A percentile compares a stretch with the other conserved stretches of the same genome.
phyloP scores from a whole-genome alignment of 768 basidiomycete genomes.

The Podaxis sp. region DNA sequence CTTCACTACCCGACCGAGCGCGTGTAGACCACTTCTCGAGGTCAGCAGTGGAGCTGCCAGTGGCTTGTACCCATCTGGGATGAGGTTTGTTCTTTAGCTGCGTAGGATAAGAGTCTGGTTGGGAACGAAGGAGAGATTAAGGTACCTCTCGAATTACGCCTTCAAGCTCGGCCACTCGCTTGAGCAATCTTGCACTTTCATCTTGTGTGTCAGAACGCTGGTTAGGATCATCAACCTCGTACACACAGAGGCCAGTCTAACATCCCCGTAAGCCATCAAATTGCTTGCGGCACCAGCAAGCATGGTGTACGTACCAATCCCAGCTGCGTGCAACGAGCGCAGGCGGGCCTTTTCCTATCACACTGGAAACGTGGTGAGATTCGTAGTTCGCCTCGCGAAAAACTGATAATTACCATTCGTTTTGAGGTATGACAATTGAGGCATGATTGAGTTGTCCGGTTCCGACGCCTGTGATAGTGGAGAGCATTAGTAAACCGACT shows the following conservation, averaged over 20 bases:
- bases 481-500: slow-evolving; percentile 8
- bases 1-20: slow-evolving; percentile 21
- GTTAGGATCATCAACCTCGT: slow-evolving; percentile 77
- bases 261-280: background rate
- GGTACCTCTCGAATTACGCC: slow-evolving; percentile 78
- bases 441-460: slow-evolving; percentile 73
- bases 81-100: slow-evolving; percentile 76
- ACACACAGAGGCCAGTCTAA: slow-evolving; percentile 80
- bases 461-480: slow-evolving; percentile 46
- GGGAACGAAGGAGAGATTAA: slow-evolving; percentile 30
- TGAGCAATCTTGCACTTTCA: slow-evolving; percentile 65
- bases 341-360: slow-evolving; percentile 50
- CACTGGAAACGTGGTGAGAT: slow-evolving; percentile 32
- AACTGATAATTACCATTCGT: slow-evolving; percentile 54
- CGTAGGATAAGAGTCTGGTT: slow-evolving; percentile 25
- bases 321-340: slow-evolving; percentile 50
- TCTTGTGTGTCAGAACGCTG: slow-evolving; percentile 55
- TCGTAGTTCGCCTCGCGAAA: background rate
- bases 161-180: slow-evolving; percentile 80
- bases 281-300: background rate
- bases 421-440: slow-evolving; percentile 75
- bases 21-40: slow-evolving; percentile 28
- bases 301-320: slow-evolving; percentile 36
- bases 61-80: slow-evolving; percentile 59
- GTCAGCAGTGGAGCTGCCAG: slow-evolving; percentile 33